These are phyloP conservation scores for Tetrapisispora fleetii DNA, from an alignment of 805 yeast species.

Conservation along the genomic window DNA sequence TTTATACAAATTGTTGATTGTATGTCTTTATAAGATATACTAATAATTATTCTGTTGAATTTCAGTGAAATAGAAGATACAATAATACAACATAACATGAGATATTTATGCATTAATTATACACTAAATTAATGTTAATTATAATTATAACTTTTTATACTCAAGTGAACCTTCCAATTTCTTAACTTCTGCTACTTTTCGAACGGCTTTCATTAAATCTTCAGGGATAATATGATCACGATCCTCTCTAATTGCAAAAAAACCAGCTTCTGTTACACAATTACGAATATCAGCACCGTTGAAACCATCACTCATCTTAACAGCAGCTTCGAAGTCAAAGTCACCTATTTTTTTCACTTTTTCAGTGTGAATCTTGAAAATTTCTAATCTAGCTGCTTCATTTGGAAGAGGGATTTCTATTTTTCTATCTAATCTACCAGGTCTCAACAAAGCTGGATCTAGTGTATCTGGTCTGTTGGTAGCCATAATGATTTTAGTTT, in stretches of 20 bases:
- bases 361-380: constrained; percentile 85
- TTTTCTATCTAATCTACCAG: constrained; percentile 94
- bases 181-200: constrained; percentile 95
- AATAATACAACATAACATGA: not conserved
- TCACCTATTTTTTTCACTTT: constrained; percentile 87
- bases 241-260: constrained; percentile 95
- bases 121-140: not conserved
- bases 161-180: constrained; percentile 93
- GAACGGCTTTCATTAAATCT: constrained; percentile 94
- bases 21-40: too few relatives aligned
- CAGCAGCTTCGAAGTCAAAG: constrained; percentile 93
- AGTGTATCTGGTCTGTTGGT: constrained; percentile 98
- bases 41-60: too few relatives aligned
- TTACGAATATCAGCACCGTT: constrained; percentile 98
- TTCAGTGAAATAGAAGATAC: not conserved
- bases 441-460: constrained; percentile 94
- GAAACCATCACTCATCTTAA: constrained; percentile 97
- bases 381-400: constrained; percentile 89
- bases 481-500: constrained; percentile 96
- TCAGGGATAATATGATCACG: constrained; percentile 88
- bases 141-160: constrained; percentile 70
- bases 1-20: not conserved
- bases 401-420: constrained; percentile 93
- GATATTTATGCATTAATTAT: not conserved
- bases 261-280: constrained; percentile 97